phyloP scores from a whole-genome alignment of 164 flowering plant genomes.

The Magnolia kwangsiensis region DNA sequence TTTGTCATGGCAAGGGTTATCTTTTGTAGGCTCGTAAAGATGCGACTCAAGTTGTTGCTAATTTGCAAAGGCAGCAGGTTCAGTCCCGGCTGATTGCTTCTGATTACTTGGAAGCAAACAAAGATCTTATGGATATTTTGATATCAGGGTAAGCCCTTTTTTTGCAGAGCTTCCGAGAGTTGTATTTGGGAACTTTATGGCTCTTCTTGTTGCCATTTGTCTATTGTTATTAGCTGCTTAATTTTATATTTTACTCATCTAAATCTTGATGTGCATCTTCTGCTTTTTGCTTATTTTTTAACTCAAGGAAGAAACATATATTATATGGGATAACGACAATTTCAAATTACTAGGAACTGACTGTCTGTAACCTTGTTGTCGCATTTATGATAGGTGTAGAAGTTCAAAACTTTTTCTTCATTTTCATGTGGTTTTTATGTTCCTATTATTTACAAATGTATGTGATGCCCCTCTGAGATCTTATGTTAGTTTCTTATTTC shows the following conservation, averaged over 20 bases:
- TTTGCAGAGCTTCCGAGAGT: too few relatives aligned
- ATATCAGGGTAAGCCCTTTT: conserved; percentile 59
- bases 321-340: neutral
- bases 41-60: conserved; percentile 97
- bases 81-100: conserved; percentile 90
- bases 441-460: neutral
- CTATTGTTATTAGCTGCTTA: neutral
- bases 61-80: conserved; percentile 95
- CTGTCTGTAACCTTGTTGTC: neutral
- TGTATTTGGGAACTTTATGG: too few relatives aligned
- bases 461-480: neutral
- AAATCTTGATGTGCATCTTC: neutral
- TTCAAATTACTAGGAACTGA: neutral
- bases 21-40: conserved; percentile 79
- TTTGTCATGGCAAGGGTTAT: conserved; percentile 8
- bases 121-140: conserved; percentile 81
- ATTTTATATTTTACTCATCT: neutral
- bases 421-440: neutral
- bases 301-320: neutral
- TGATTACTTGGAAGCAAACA: conserved; percentile 87
- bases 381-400: neutral
- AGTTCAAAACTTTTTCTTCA: neutral
- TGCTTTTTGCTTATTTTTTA: too few relatives aligned
- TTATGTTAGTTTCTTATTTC: neutral
- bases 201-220: neutral